These are phyloP conservation scores for Trametes elegans DNA, from an alignment of 768 basidiomycete genomes.

Conservation along the genomic window DNA sequence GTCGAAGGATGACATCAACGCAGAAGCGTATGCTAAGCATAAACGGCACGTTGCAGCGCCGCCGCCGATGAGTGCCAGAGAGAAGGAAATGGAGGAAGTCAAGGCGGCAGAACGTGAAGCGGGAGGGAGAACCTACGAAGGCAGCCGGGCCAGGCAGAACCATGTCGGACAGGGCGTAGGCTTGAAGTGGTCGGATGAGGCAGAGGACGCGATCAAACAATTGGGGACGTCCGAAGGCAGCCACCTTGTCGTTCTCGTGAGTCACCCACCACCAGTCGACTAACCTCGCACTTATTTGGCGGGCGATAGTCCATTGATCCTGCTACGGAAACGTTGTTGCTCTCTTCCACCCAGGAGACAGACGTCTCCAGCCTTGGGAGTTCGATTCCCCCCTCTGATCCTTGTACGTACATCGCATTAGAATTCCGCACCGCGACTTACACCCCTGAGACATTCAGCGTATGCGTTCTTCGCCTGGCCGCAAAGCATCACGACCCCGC, in stretches of 20 bases:
- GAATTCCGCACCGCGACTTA: slow-evolving; percentile 5
- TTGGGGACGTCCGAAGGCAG: slow-evolving; percentile 49
- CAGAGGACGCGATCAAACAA: slow-evolving; percentile 59
- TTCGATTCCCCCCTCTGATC: slow-evolving; percentile 53
- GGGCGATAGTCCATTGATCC: slow-evolving; percentile 60
- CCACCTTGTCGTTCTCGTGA: slow-evolving; percentile 64
- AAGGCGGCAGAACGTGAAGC: slow-evolving; percentile 70
- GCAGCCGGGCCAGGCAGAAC: slow-evolving; percentile 52
- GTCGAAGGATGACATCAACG: slow-evolving; percentile 60
- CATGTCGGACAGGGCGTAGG: slow-evolving; percentile 62
- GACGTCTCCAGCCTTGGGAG: slow-evolving; percentile 44
- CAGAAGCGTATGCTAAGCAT: slow-evolving; percentile 73
- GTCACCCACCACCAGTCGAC: slow-evolving; percentile 24
- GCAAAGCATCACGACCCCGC: slow-evolving; percentile 37
- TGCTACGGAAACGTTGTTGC: slow-evolving; percentile 54
- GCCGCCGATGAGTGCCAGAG: slow-evolving; percentile 77
- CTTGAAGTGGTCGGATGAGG: slow-evolving; percentile 65
- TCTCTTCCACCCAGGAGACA: slow-evolving; percentile 41
- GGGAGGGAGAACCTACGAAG: slow-evolving; percentile 50
- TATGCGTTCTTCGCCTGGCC: slow-evolving; percentile 72
- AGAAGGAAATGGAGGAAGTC: slow-evolving; percentile 79
- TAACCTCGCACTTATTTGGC: background rate
- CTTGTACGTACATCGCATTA: slow-evolving; percentile 39
- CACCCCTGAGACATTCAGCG: slow-evolving; percentile 27
- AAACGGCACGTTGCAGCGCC: slow-evolving; percentile 69